Evolutionary conservation across 306 rosid genomes (phyloP).

Genomic region (Rosa lucieae): DNA sequence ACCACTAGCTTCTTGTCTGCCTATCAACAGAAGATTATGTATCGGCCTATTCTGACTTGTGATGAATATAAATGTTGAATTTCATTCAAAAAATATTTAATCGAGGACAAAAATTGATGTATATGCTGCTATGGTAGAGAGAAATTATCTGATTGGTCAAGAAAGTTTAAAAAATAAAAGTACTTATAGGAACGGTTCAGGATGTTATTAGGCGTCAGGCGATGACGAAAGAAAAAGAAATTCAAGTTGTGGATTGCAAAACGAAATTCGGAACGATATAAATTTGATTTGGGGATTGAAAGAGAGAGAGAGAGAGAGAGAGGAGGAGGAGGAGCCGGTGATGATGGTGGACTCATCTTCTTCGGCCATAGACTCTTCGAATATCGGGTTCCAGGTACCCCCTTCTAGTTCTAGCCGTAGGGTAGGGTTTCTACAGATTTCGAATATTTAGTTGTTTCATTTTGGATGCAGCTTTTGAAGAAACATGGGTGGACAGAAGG

Average conservation of each 20-base stretch:
- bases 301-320: neutral
- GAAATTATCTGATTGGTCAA: no score
- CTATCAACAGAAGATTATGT: no score
- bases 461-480: conserved; percentile 14
- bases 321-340: neutral
- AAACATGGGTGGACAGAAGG: conserved; percentile 9
- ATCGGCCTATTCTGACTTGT: no score
- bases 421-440: neutral
- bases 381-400: conserved; percentile 59
- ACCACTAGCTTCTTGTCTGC: no score
- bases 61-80: no score
- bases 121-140: no score
- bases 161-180: no score
- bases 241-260: neutral
- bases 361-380: conserved; percentile 53
- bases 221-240: no score
- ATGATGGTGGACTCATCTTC: conserved; percentile 28
- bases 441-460: neutral
- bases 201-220: no score
- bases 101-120: no score
- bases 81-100: no score
- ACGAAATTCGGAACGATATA: neutral
- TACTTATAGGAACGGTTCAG: no score
- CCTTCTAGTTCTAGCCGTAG: neutral
- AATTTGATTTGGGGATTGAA: neutral